Evolutionary conservation across 345 rosid species (phyloP), one percentile per base, ranked within the genome.

Genomic region (Eucalyptus pauciflora): DNA sequence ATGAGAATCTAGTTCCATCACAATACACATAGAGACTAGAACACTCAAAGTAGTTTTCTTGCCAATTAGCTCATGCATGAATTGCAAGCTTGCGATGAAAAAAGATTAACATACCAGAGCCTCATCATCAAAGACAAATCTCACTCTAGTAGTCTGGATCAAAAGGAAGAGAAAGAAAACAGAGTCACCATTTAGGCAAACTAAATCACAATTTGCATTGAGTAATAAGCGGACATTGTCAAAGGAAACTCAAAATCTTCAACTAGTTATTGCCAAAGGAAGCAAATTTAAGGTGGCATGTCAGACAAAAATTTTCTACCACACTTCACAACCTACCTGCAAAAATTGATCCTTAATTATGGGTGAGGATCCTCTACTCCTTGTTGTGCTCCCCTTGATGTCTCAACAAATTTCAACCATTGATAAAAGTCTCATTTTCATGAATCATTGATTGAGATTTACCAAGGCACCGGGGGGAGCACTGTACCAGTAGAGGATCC

Each of bases 81-180:
- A 24, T 80, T 41, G 37, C 10, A 43, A 25, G 48, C 25, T 33
- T 64, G 50, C 12, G 24, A 50, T 71, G 33, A 24, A 86, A 88
- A 50, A 33, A 62, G 71, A 89, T 87, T 86, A 81, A 92, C 96
- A 86, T 87, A 95, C 98, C 95, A 96, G 92, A 87, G 96, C 95
- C 88, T 96, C 94, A 7, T 91, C 88, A 50, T 95, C 95, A 31
- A 96, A 96, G 89, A 95, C 98, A 93, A 96, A 95, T 90, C 95
- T 90, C 93, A 96, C 96, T 91, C 96, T 91, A 18, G 96, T 95
- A 88, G 96, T 94, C 98, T 96, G 94, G 69, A 92, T 87, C 81
- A 91, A 79, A 46, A 25, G 76, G 27, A 54, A 33, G 54, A 79
- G 79, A 86, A 46, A 58, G 79, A 93, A 64, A 46, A 88, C 88